Percentiles rank a stretch among this genome's conserved stretches.
Evolutionary conservation across 1,139 yeast species (phyloP).

Genomic region (Diutina rugosa): DNA sequence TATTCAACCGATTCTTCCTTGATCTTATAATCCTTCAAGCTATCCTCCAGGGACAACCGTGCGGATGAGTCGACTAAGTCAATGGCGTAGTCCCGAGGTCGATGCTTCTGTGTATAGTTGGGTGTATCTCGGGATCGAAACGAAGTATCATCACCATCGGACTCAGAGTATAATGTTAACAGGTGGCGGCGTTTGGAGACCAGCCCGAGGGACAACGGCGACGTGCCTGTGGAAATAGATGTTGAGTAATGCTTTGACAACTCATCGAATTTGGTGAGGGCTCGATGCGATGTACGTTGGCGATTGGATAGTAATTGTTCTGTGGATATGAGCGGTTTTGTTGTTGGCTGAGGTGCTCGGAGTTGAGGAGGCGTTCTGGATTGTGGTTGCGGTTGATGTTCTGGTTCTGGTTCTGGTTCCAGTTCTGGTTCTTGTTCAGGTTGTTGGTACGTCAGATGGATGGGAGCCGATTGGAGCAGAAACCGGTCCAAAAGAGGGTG

Average conservation of each 20-base stretch:
- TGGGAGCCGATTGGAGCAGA: neutral
- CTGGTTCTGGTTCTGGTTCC: neutral
- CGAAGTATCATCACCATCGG: neutral
- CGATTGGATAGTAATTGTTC: neutral
- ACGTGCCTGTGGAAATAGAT: neutral
- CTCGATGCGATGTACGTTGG: neutral
- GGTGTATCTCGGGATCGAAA: neutral
- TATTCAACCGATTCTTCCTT: neutral
- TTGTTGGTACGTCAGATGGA: too few relatives aligned
- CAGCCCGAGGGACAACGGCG: neutral
- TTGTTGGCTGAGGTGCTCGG: neutral
- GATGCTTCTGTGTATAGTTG: neutral
- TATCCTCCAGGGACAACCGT: neutral
- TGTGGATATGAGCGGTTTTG: neutral
- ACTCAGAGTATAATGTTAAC: neutral
- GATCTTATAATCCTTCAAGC: neutral
- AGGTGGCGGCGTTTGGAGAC: neutral
- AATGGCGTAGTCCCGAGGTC: neutral
- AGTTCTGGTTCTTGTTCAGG: neutral
- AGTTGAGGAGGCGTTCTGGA: neutral
- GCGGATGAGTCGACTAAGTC: neutral
- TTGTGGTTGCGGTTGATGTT: neutral
- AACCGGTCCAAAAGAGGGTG: neutral
- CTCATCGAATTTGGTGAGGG: neutral
- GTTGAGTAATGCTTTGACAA: neutral